These are phyloP conservation scores for Colletotrichum zoysiae DNA, from an alignment of 2,329 filamentous ascomycete genomes.

Conservation along the genomic window DNA sequence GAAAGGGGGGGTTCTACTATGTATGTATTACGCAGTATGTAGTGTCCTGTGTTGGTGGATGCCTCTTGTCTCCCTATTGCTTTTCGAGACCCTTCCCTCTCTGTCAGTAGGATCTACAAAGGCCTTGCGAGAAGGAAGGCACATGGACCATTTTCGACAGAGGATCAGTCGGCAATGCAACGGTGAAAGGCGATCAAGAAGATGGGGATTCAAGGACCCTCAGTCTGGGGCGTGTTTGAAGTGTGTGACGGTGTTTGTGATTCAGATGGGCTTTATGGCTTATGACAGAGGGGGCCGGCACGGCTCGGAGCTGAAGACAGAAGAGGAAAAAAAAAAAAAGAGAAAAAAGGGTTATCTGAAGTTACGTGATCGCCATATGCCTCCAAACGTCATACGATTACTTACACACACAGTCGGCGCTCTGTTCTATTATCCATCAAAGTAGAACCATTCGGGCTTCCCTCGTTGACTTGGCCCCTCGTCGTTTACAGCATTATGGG, in stretches of 20 bases:
- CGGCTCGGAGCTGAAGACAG: neutral
- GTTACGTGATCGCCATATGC: neutral
- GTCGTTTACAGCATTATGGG: neutral
- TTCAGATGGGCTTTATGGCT: constrained; percentile 2
- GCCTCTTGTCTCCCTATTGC: neutral
- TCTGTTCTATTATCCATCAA: no score
- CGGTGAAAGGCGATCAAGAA: neutral
- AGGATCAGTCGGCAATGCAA: constrained; percentile 5
- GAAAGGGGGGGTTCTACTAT: no score
- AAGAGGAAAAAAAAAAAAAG: neutral
- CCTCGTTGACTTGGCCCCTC: neutral
- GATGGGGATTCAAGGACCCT: neutral
- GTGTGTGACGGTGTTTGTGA: constrained; percentile 20
- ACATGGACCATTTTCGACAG: neutral
- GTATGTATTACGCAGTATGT: neutral
- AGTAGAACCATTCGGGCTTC: neutral
- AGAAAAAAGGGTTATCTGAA: neutral
- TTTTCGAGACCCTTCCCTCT: constrained; percentile 4
- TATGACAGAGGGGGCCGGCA: neutral
- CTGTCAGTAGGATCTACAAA: constrained; percentile 4
- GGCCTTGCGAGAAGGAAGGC: neutral
- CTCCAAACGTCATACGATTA: neutral
- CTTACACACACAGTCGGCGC: neutral
- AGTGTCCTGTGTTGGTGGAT: neutral
- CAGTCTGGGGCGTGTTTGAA: constrained; percentile 10